A percentile compares a stretch with the other conserved stretches of the same genome.
phyloP scores from a whole-genome alignment of 2,329 filamentous ascomycete genomes.

The Aureobasidium lini region DNA sequence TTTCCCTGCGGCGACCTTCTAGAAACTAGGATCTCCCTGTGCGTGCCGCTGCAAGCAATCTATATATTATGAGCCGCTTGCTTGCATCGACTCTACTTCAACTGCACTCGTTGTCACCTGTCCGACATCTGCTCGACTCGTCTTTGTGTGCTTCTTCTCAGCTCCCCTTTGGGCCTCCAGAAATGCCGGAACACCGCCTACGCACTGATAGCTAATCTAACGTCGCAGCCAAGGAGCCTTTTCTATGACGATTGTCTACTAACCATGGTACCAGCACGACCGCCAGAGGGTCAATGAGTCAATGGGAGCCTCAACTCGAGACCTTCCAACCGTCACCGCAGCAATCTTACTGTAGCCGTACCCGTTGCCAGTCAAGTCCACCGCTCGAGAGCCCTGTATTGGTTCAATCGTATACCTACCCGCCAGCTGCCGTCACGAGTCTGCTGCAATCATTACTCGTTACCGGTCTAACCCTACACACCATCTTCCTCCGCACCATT shows the following conservation, averaged over 20 bases:
- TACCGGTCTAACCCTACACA: conserved; percentile 1
- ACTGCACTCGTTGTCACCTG: background rate
- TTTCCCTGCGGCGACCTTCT: background rate
- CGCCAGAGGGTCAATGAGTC: conserved; percentile 5
- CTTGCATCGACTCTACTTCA: background rate
- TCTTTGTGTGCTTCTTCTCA: background rate
- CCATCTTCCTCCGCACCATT: background rate
- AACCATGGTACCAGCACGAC: conserved; percentile 4
- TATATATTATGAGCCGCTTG: conserved; percentile 1
- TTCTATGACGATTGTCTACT: conserved; percentile 4
- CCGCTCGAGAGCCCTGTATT: background rate
- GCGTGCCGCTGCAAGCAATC: background rate
- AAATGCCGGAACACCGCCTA: conserved; percentile 3
- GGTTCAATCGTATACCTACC: background rate
- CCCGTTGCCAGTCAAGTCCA: background rate
- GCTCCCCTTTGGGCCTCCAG: conserved; percentile 2
- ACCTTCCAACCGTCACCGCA: conserved; percentile 1
- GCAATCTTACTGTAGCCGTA: conserved; percentile 7
- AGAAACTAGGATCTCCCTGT: background rate
- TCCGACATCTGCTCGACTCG: background rate
- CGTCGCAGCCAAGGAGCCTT: conserved; percentile 10
- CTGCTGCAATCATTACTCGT: background rate
- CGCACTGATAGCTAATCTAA: conserved; percentile 12
- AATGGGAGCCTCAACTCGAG: background rate
- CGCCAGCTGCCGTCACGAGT: background rate